Evolutionary conservation across 345 rosid genomes (phyloP), one percentile per base, ranked within the genome.

Genomic region (Alliaria petiolata): DNA sequence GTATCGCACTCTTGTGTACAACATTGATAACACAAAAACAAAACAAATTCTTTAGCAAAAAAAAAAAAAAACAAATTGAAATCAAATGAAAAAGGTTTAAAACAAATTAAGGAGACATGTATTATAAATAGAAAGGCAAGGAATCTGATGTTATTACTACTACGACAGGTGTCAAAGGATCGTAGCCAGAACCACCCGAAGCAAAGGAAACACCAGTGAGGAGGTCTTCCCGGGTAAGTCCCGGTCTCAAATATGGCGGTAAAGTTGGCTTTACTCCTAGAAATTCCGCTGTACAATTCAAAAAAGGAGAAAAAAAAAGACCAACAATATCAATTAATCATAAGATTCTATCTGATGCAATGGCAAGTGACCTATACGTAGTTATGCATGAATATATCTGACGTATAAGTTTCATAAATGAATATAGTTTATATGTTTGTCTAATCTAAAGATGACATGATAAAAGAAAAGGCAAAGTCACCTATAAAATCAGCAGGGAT

Each of bases 131-230:
- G 10, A 49, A 39, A 39, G 35, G n/a, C 35, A 66, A 38, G 44
- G 46, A 59, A 6, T 3, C 25, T 16, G 17, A 69, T 6, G 62
- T 34, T 39, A 73, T 73, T 73, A 76, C 79, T 28, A 76, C 70
- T 55, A 69, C 70, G 6, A 72, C 3, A 7, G 87, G 15, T 16
- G 91, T 85, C 64, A 83, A 77, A 73, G 84, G 85, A 68, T 85
- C 91, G 30, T 13, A 86, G 22, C 91, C 91, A 15, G 79, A 0
- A 50, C 65, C 89, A 65, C 87, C 87, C 0, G 89, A 87, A 26
- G 89, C 91, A 62, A 87, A 87, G 34, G 82, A 77, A 10, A 88
- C 93, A 7, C 93, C 90, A 16, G 86, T 85, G 5, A 82, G 78
- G 30, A 88, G 87, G 69, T 88, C 93, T 35, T 79, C 69, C 36